Base-by-base conservation (phyloP, 2,329 filamentous ascomycete genomes). In the Lasiodiplodia sp. region DNA sequence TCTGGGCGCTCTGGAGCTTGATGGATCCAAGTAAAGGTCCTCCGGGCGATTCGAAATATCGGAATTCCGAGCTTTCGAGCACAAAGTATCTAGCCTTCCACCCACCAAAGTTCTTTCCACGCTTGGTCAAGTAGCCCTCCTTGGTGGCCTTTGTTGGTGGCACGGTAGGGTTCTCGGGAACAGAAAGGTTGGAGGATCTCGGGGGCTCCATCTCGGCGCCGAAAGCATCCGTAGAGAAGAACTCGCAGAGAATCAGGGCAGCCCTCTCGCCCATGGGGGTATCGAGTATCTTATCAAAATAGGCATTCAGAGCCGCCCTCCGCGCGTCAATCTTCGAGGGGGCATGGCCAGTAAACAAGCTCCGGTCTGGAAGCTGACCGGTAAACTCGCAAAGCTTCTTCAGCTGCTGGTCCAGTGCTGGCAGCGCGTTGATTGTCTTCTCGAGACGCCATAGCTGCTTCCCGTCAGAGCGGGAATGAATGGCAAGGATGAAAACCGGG, bases 31-130 rank as follows among this genome's bases (percentile, higher is more conserved):
- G 83, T 77, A 97, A 93, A 18, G 93, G 90, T 55, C 96, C 96
- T 60, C 95, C 94, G 3, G 93, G 94, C 2, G 91, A 89, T 80
- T 99, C 96, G 75, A 92, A 98, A 78, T 99, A 99, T 74, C 92
- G 94, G 74, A 99, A 82, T 68, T 90, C 85, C 5, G 90, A 87
- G 11, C 89, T 90, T 73, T 92, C 88, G 3, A 92, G 82, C 16
- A 91, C 85, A 75, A 92, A 92, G 75, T 88, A 92, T 68, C 90
- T 83, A 12, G 94, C 94, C 81, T 99, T 99, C 96, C 96, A 99
- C 60, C 96, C 96, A 64, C 96, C 96, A 81, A 99, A 99, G 76
- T 98, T 98, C 85, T 99, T 99, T 60, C 96, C 96, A 73, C 92
- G 89, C 83, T 99, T 99, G 2, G 96, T 98, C 62, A 99, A 83